phyloP scores from a whole-genome alignment of 2,329 filamentous ascomycete species.

The Claviceps spartinae region DNA sequence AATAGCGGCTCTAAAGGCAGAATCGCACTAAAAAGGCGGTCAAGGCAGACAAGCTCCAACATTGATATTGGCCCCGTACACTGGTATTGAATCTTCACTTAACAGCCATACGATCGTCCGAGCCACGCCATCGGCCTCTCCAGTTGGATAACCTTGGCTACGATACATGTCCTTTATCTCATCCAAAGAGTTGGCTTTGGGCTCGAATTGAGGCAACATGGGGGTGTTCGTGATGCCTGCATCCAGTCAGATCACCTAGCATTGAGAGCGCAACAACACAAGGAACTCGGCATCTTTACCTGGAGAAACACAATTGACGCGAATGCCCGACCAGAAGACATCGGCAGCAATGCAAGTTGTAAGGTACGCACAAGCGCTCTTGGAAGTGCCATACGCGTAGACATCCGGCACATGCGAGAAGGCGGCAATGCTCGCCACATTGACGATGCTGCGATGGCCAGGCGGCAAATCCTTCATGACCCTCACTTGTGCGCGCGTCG shows the following conservation, averaged over 20 bases:
- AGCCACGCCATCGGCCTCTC: background rate
- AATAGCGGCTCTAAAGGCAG: no score
- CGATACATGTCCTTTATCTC: background rate
- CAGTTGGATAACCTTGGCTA: background rate
- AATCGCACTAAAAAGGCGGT: background rate
- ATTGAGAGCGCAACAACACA: background rate
- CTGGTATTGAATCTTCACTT: background rate
- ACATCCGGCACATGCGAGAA: conserved; percentile 3
- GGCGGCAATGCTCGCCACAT: conserved; percentile 1
- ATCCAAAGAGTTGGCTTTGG: background rate
- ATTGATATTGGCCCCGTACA: conserved; percentile 2
- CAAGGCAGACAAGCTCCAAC: background rate
- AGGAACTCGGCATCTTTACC: background rate
- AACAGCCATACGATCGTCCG: conserved; percentile 1
- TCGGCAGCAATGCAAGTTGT: conserved; percentile 2
- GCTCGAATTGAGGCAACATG: background rate
- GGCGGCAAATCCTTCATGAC: conserved; percentile 1
- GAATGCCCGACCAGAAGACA: background rate
- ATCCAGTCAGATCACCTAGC: background rate
- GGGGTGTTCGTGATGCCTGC: background rate
- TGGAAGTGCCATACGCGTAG: conserved; percentile 1
- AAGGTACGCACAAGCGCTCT: conserved; percentile 1
- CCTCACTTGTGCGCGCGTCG: background rate
- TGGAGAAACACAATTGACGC: conserved; percentile 1
- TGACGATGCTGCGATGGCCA: conserved; percentile 1